Percentiles rank a stretch among this genome's conserved stretches.
Conservation (phyloP, 192 early-diverging fungal species). For the Tieghemiomyces parasiticus region DNA sequence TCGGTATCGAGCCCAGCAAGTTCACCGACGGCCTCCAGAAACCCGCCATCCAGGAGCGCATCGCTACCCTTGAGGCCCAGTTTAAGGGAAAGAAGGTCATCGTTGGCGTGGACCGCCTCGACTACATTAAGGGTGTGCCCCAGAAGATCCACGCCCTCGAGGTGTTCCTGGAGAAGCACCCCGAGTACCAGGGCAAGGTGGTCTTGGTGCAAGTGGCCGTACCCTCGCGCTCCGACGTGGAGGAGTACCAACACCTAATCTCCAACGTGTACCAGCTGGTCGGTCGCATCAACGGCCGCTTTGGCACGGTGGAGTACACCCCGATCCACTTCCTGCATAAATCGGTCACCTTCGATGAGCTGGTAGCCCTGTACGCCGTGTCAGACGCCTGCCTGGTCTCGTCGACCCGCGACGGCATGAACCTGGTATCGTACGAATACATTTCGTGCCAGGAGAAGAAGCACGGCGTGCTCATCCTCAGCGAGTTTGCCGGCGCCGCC, state of each 20-base stretch:
- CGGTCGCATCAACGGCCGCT: conserved; percentile 93
- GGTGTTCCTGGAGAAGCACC: conserved; percentile 72
- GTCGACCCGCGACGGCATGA: conserved; percentile 99
- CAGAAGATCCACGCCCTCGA: conserved; percentile 97
- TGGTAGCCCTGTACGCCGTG: conserved; percentile 90
- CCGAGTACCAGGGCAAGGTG: conserved; percentile 85
- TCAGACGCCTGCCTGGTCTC: conserved; percentile 94
- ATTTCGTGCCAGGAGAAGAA: conserved; percentile 74
- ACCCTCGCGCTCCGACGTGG: conserved; percentile 93
- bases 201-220: conserved; percentile 97
- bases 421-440: conserved; percentile 97
- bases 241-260: conserved; percentile 94
- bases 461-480: conserved; percentile 92
- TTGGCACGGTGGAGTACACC: conserved; percentile 87
- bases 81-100: conserved; percentile 83
- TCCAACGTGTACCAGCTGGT: conserved; percentile 93
- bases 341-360: conserved; percentile 86
- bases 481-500: conserved; percentile 97
- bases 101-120: conserved; percentile 94
- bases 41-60: conserved; percentile 48
- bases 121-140: conserved; percentile 99
- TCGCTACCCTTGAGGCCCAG: conserved; percentile 60
- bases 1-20: conserved; percentile 95
- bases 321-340: conserved; percentile 99
- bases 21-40: conserved; percentile 75